phyloP scores from a whole-genome alignment of 108 stramenopile species.

The Aurantiochytrium sp. region DNA sequence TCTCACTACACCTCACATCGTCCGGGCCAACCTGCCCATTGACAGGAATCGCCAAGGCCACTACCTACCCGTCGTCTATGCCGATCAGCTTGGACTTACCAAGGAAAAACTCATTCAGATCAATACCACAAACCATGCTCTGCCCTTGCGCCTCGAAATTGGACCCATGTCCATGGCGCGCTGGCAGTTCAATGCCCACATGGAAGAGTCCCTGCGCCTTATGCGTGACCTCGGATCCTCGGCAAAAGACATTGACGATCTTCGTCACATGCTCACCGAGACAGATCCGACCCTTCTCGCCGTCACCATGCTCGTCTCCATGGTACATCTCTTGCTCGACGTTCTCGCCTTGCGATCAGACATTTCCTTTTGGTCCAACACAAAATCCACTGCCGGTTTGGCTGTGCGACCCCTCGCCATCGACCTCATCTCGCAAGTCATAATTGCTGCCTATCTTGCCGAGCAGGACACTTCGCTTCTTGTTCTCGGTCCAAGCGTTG shows the following conservation, averaged over 20 bases:
- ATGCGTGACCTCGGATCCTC: constrained; percentile 44
- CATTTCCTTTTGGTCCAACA: constrained; percentile 68
- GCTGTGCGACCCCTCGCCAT: constrained; percentile 59
- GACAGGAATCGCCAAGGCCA: neutral
- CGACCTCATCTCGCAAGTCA: constrained; percentile 59
- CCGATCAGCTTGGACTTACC: constrained; percentile 65
- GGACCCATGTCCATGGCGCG: constrained; percentile 52
- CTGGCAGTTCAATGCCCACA: constrained; percentile 58
- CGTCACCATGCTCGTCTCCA: constrained; percentile 53
- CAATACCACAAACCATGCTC: constrained; percentile 48
- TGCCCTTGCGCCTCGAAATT: constrained; percentile 41
- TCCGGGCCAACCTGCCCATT: neutral
- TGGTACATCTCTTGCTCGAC: constrained; percentile 70
- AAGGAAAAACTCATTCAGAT: constrained; percentile 47
- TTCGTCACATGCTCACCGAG: constrained; percentile 39
- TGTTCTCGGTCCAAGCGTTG: constrained; percentile 54
- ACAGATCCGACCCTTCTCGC: constrained; percentile 58
- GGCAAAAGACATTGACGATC: constrained; percentile 38
- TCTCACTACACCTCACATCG: neutral
- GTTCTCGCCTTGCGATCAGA: constrained; percentile 73
- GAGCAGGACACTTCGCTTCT: constrained; percentile 70
- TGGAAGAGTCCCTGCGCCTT: constrained; percentile 49
- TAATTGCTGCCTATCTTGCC: constrained; percentile 66
- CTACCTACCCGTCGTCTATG: constrained; percentile 61
- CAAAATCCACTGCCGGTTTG: constrained; percentile 67